A percentile compares a stretch with the other conserved stretches of the same genome.
Conservation (phyloP, 75 land plant species). For the Azolla pinnata region DNA sequence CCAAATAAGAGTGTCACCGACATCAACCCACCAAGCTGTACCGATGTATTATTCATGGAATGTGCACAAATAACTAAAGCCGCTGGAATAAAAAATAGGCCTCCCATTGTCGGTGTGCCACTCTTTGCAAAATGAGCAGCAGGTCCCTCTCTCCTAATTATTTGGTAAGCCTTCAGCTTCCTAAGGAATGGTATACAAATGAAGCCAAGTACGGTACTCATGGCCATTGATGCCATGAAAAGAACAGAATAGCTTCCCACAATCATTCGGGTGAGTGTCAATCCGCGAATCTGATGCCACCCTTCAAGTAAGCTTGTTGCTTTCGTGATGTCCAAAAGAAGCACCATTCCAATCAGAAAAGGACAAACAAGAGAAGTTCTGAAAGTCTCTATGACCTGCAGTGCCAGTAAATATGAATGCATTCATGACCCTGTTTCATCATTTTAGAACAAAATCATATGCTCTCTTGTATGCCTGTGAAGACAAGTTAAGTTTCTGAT, state of each 20-base stretch:
- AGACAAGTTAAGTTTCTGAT: too few species aligned
- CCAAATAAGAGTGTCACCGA: conserved; percentile 56
- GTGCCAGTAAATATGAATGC: too few species aligned
- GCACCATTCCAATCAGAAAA: background rate
- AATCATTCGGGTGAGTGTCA: background rate
- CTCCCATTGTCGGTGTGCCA: conserved; percentile 92
- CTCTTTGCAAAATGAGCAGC: conserved; percentile 35
- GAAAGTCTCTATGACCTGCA: conserved; percentile 1
- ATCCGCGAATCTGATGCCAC: background rate
- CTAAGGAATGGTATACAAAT: conserved; percentile 54
- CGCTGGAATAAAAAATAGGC: conserved; percentile 73
- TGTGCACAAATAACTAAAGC: conserved; percentile 53
- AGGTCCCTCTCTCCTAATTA: conserved; percentile 49
- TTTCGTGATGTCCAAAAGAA: background rate
- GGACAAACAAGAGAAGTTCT: background rate
- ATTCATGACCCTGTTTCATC: too few species aligned
- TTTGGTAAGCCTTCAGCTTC: conserved; percentile 44
- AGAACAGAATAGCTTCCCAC: conserved; percentile 25
- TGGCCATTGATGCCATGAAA: conserved; percentile 44
- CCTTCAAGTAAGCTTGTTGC: too few species aligned
- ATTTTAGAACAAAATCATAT: too few species aligned
- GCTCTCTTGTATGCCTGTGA: too few species aligned
- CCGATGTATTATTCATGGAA: conserved; percentile 31
- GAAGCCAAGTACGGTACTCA: conserved; percentile 45
- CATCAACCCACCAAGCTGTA: conserved; percentile 43